Conservation (phyloP, 768 basidiomycete species). For the Tulasnella sp. region DNA sequence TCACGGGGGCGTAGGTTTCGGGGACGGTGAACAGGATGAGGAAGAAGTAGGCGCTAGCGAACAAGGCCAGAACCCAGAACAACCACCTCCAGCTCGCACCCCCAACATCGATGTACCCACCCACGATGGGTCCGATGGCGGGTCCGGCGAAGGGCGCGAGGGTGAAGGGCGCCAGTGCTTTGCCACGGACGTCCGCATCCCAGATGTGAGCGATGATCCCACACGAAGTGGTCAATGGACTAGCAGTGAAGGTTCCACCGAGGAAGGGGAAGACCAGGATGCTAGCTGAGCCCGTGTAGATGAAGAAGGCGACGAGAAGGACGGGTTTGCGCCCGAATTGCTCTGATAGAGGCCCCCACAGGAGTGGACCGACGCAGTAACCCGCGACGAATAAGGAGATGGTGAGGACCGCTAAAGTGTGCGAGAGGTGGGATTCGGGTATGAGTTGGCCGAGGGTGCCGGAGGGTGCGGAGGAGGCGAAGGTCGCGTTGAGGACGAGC, state of each 20-base stretch:
- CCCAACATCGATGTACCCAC: conserved; percentile 28
- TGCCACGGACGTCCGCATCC: conserved; percentile 32
- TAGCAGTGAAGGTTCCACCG: conserved; percentile 31
- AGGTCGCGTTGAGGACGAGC: conserved; percentile 31
- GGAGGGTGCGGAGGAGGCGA: conserved; percentile 22
- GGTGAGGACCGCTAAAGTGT: conserved; percentile 23
- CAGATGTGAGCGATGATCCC: conserved; percentile 35
- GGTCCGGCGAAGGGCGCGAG: conserved; percentile 32
- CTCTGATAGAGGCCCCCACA: conserved; percentile 37
- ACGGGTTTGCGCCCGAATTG: conserved; percentile 39
- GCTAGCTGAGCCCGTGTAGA: conserved; percentile 34
- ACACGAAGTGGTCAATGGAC: conserved; percentile 31
- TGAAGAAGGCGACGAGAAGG: conserved; percentile 38
- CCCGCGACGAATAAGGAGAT: conserved; percentile 30
- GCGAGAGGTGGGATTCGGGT: conserved; percentile 19
- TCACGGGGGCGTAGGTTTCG: conserved; percentile 29
- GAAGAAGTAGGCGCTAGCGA: conserved; percentile 28
- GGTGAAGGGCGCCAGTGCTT: conserved; percentile 30
- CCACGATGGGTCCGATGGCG: conserved; percentile 33
- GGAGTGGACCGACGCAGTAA: conserved; percentile 37
- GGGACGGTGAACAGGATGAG: conserved; percentile 29
- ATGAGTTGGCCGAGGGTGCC: conserved; percentile 29
- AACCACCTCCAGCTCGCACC: conserved; percentile 32
- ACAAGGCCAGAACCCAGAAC: conserved; percentile 33
- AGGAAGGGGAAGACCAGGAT: conserved; percentile 36